Evolutionary conservation across 352 stramenopile species (phyloP), one percentile per base, ranked within the genome.

Genomic region (Phytophthora uliginosa): DNA sequence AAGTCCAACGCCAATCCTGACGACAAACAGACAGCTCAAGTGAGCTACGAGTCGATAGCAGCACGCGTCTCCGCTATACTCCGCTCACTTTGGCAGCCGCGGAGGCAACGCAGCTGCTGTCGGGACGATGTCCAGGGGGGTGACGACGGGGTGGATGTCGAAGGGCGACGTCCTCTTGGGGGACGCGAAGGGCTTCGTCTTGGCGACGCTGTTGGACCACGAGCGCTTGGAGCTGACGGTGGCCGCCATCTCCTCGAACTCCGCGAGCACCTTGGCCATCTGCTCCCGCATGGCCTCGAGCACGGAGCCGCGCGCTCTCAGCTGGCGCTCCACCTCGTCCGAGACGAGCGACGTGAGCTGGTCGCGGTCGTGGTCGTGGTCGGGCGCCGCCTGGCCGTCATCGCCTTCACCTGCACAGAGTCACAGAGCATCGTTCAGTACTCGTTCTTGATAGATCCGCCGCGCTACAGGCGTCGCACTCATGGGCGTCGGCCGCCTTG

Each of bases 201-300:
- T 92, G 33, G 54, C 64, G 22, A 92, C 63, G 54, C 82, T 88
- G 47, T 89, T 90, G 67, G 86, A 90, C 86, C 86, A 94, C 42
- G 86, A 88, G 17, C 82, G 84, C 69, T 92, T 89, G 48, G 85
- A 78, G 50, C 80, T 77, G 24, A 86, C 65, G 34, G 78, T 88
- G 63, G 59, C 78, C 40, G 83, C 77, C 53, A 92, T 71, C 65
- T 92, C 83, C 59, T 94, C 86, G 54, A 94, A 90, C 71, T 94
- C 86, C 9, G 77, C 74, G 42, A 94, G 73, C 50, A 94, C 80
- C 52, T 83, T 85, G 20, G 77, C 76, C 85, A 94, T 92, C 67
- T 94, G 85, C 45, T 79, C 64, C 69, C 90, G 89, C 80, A 94
- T 86, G 10, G 63, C 64, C 26, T 91, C 83, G 12, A 94, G 59